A percentile compares a stretch with the other conserved stretches of the same genome.
phyloP scores from a whole-genome alignment of 2,329 filamentous ascomycete species.

The Exophiala xenobiotica region DNA sequence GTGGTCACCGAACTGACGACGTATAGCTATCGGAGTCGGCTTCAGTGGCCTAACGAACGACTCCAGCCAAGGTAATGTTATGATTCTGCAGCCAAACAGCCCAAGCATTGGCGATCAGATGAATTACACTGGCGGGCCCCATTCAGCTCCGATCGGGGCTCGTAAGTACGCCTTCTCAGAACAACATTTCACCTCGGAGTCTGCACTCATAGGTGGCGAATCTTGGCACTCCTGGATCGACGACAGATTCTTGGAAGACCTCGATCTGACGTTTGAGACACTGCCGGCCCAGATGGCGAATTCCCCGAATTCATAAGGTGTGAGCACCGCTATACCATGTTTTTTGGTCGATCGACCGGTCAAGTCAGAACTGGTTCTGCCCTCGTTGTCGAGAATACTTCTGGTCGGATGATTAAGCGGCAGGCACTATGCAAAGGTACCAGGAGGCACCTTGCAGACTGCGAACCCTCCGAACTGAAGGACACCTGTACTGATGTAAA shows the following conservation, averaged over 20 bases:
- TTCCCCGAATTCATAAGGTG: not conserved
- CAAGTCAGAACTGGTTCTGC: too few relatives aligned
- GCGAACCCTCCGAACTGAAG: slow-evolving; percentile 20
- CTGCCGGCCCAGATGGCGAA: not conserved
- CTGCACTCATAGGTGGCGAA: not conserved
- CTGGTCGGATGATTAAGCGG: too few relatives aligned
- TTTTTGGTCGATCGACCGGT: too few relatives aligned
- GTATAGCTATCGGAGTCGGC: not conserved
- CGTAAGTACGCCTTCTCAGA: not conserved
- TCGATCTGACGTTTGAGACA: not conserved
- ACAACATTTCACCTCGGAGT: not conserved
- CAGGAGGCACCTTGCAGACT: slow-evolving; percentile 15
- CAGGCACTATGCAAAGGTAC: slow-evolving; percentile 9
- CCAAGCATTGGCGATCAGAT: not conserved
- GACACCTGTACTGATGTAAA: slow-evolving; percentile 16
- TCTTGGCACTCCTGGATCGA: not conserved
- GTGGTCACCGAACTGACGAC: too few relatives aligned
- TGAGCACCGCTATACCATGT: too few relatives aligned
- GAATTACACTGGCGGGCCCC: not conserved
- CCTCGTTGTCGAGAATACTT: too few relatives aligned
- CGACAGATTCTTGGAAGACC: not conserved
- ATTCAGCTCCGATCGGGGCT: not conserved
- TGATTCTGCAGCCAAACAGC: not conserved
- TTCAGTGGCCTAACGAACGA: not conserved
- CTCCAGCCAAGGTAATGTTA: not conserved